Evolutionary conservation across 805 yeast species (phyloP), one percentile per base, ranked within the genome.

Genomic region (Nakazawaea holstii): DNA sequence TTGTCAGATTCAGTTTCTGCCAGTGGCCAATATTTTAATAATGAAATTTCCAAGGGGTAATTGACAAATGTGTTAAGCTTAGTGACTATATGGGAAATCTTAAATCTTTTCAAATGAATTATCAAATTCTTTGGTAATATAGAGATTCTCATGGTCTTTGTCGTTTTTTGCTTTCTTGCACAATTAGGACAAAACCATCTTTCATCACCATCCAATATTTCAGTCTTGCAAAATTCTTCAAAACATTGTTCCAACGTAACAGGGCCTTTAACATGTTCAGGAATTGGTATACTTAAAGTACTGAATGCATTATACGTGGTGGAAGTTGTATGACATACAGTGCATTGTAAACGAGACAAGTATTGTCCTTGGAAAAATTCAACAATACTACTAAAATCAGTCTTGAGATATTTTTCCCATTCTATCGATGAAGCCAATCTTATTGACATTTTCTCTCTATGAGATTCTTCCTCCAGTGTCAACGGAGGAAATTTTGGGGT

Each of bases 331-430:
- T 73, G 72, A 65, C 98, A 91, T 30, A 72, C 76, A 41, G 81
- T 64, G 64, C 98, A 91, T 55, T 72, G 76, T 56, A 91, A 69
- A 46, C 79, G 82, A n/a, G 95, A 86, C 42, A 85, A 74, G 57
- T 84, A 86, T 64, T 91, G 97, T 1, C 97, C 98, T 60, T 88
- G 95, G 61, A 88, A 88, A 44, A 80, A 74, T 54, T 87, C 91
- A 2, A 87, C 94, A 24, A 91, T 75, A 1, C 83, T 73, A 35
- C 96, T 88, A 53, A 84, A 82, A 59, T 91, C 89, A 17, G 87
- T 76, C 49, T 80, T 82, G 47, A 88, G 67, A 60, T 89, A 89
- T 49, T 95, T 69, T 58, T 87, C 96, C 98, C 98, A 91, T 60
- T 91, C 97, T 43, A 89, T 79, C 0, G 94, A 78, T 0, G 96